These are phyloP conservation scores for Leishmania martiniquensis DNA, from an alignment of 208 protist species.

Conservation along the genomic window DNA sequence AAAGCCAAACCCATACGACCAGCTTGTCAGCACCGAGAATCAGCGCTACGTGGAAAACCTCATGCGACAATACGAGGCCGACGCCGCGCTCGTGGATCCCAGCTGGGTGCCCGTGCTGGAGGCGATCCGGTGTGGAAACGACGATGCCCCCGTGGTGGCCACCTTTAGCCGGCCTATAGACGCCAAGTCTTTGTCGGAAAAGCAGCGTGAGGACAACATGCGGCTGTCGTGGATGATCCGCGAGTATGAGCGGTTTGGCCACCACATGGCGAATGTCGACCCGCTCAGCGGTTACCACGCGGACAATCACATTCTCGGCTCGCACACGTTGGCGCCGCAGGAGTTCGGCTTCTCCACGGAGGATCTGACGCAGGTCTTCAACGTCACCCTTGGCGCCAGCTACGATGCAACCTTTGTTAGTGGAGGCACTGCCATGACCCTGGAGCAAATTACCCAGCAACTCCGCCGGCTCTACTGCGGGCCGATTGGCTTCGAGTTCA, in stretches of 20 bases:
- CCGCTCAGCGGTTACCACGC: constrained; percentile 52
- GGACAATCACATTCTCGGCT: constrained; percentile 25
- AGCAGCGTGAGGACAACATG: constrained; percentile 89
- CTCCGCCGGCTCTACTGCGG: constrained; percentile 91
- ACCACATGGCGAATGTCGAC: constrained; percentile 80
- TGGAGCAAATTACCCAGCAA: constrained; percentile 75
- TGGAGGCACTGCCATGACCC: constrained; percentile 70
- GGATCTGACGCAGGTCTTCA: constrained; percentile 80
- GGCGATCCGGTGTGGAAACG: constrained; percentile 48
- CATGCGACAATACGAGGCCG: constrained; percentile 75
- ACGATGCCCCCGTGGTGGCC: constrained; percentile 64
- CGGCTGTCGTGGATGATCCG: constrained; percentile 90
- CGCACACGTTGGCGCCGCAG: constrained; percentile 51
- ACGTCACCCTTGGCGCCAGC: constrained; percentile 78
- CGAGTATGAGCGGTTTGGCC: constrained; percentile 86
- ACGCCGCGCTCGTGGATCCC: constrained; percentile 68
- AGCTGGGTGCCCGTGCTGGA: constrained; percentile 88
- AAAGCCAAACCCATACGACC: constrained; percentile 76
- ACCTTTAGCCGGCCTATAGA: constrained; percentile 81
- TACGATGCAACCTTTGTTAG: constrained; percentile 79
- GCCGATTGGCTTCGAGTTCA: constrained; percentile 96
- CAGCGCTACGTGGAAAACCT: constrained; percentile 81
- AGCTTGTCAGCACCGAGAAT: constrained; percentile 73
- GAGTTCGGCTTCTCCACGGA: constrained; percentile 84
- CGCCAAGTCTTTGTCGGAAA: constrained; percentile 61